Conservation (phyloP, 169 alveolate genomes). For the Plasmodium cynomolgi region DNA sequence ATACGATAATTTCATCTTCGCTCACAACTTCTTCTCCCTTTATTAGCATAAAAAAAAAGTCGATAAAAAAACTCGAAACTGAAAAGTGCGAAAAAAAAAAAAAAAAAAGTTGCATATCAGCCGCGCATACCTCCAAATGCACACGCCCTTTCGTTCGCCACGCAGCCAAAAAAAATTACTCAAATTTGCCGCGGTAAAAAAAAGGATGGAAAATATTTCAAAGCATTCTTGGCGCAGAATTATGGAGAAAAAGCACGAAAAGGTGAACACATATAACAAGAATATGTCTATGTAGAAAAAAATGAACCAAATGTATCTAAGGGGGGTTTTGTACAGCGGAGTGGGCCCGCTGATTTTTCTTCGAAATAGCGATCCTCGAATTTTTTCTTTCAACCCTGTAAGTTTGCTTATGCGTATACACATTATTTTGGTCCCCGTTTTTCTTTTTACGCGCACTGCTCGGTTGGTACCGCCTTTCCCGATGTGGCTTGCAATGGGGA, state of each 20-base stretch:
- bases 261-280: slow-evolving; percentile 33
- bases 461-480: neutral
- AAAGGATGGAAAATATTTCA: slow-evolving; percentile 32
- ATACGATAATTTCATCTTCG: slow-evolving; percentile 61
- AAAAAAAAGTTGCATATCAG: neutral
- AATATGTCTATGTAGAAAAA: slow-evolving; percentile 56
- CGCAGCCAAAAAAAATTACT: slow-evolving; percentile 3
- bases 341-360: slow-evolving; percentile 70
- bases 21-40: slow-evolving; percentile 63
- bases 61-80: slow-evolving; percentile 51
- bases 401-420: slow-evolving; percentile 8
- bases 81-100: neutral
- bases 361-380: slow-evolving; percentile 46
- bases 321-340: slow-evolving; percentile 71
- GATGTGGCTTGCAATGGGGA: neutral
- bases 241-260: slow-evolving; percentile 45
- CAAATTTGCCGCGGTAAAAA: slow-evolving; percentile 35
- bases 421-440: neutral
- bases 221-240: slow-evolving; percentile 48
- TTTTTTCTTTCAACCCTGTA: slow-evolving; percentile 38
- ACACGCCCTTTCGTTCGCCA: neutral
- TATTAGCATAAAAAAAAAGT: slow-evolving; percentile 50
- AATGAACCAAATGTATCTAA: slow-evolving; percentile 58
- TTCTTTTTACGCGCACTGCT: neutral
- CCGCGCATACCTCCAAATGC: neutral